Base-by-base conservation (phyloP, 2,329 filamentous ascomycete species). In the Fusarium sp. region DNA sequence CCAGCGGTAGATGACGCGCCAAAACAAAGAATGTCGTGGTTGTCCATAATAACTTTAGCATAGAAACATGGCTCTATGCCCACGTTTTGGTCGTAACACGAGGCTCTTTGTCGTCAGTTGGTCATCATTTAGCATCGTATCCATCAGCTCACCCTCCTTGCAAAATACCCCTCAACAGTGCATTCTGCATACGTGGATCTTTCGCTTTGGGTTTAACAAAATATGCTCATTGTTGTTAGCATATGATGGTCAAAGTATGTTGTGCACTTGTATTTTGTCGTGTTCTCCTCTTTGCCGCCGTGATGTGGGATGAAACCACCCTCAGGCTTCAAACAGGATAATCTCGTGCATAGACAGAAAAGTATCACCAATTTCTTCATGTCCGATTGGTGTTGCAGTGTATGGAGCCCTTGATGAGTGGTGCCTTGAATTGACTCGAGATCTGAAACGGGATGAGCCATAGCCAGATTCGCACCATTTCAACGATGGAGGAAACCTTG, bases 401-500 rank as follows among this genome's bases (percentile, higher is more conserved):
- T 49, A 55, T 18, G 50, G 48, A 45, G 43, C 27, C 27, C n/a
- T 41, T 30, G 18, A n/a, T 18, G 28, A 40, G 34, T 42, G 20
- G 37, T 48, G 55, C 54, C 37, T 59, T 47, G 48, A 53, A 70
- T 48, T 48, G 37, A 45, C 47, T 42, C 34, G 42, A 46, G 40
- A 42, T 59, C 42, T 68, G 67, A 69, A 69, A 70, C 67, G 50
- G 55, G 27, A 51, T 63, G 34, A 21, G 23, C 45, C 62, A 43
- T 55, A 54, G 55, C 53, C 41, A 48, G 16, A 66, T 27, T 32
- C 30, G 34, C 61, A 56, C 32, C 48, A 49, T 60, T 34, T 60
- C 21, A 28, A 37, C 18, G 14, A 66, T 66, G 62, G 62, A 28
- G 27, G 40, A 62, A 62, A 66, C 55, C 25, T 61, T 66, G 63